Evolutionary conservation across 257 asterid genomes (phyloP).

Genomic region (Plectranthus barbatus): DNA sequence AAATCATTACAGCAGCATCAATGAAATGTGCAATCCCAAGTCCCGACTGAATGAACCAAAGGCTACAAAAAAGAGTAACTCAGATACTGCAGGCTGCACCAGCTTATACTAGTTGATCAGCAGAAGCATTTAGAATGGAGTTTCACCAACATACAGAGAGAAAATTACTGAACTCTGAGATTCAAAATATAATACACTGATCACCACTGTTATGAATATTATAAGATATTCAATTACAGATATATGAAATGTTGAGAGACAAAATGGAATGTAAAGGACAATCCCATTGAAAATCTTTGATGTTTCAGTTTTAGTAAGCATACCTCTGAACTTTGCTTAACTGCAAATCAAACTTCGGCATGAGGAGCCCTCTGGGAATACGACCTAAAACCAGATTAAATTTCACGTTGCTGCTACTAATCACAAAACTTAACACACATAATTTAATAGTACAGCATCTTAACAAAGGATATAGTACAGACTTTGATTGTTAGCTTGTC

Average conservation of each 20-base stretch:
- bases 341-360: constrained; percentile 52
- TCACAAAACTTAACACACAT: neutral
- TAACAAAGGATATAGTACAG: constrained; percentile 8
- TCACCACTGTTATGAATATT: too few species aligned
- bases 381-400: constrained; percentile 47
- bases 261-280: too few species aligned
- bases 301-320: constrained; percentile 1
- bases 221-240: too few species aligned
- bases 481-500: constrained; percentile 84
- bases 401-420: constrained; percentile 13
- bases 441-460: neutral
- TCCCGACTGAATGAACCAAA: constrained; percentile 1
- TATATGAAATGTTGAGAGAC: too few species aligned
- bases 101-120: neutral
- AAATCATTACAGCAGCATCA: constrained; percentile 17
- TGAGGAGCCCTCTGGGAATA: constrained; percentile 92
- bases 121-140: neutral
- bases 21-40: neutral
- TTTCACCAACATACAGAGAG: neutral
- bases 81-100: neutral
- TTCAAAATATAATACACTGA: too few species aligned
- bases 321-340: constrained; percentile 79
- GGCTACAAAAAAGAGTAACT: neutral
- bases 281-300: too few species aligned
- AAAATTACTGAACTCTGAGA: neutral